Conservation (phyloP, 2,329 filamentous ascomycete species). For the Paradendryphiella salina region DNA sequence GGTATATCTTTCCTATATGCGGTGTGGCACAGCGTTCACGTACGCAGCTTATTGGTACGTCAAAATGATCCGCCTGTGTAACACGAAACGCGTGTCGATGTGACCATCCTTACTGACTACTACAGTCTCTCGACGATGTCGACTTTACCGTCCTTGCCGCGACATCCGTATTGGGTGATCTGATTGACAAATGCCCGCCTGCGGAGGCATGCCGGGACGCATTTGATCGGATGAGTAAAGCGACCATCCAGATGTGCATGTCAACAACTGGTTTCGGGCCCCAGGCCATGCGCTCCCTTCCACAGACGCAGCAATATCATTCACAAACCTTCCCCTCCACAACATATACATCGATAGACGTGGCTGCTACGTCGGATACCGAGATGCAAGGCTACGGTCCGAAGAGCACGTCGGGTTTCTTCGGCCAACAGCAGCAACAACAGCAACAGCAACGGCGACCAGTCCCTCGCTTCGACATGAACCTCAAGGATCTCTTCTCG, state of each 20-base stretch:
- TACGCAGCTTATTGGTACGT: constrained; percentile 81
- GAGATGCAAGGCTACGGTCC: constrained; percentile 36
- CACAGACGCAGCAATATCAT: constrained; percentile 23
- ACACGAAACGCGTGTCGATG: not conserved
- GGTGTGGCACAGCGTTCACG: constrained; percentile 92
- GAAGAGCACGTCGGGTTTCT: constrained; percentile 22
- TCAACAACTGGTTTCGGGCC: constrained; percentile 79
- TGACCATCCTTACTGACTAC: constrained; percentile 13
- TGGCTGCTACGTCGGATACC: constrained; percentile 42
- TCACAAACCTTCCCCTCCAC: constrained; percentile 29
- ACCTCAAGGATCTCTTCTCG: constrained; percentile 46
- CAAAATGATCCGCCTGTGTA: not conserved
- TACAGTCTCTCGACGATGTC: constrained; percentile 84
- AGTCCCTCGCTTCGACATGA: constrained; percentile 60
- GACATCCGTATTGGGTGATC: constrained; percentile 86
- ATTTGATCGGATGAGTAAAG: constrained; percentile 92
- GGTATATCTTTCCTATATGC: constrained; percentile 92
- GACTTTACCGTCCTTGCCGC: constrained; percentile 94
- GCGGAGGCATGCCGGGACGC: constrained; percentile 93
- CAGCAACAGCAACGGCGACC: constrained; percentile 45
- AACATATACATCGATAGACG: constrained; percentile 33
- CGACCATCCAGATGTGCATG: constrained; percentile 92
- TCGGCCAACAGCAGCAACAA: constrained; percentile 19
- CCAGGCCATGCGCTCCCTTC: constrained; percentile 36
- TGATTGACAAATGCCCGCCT: constrained; percentile 92